Evolutionary conservation across 768 basidiomycete species (phyloP).

Genomic region (Psilocybe cyanescens): DNA sequence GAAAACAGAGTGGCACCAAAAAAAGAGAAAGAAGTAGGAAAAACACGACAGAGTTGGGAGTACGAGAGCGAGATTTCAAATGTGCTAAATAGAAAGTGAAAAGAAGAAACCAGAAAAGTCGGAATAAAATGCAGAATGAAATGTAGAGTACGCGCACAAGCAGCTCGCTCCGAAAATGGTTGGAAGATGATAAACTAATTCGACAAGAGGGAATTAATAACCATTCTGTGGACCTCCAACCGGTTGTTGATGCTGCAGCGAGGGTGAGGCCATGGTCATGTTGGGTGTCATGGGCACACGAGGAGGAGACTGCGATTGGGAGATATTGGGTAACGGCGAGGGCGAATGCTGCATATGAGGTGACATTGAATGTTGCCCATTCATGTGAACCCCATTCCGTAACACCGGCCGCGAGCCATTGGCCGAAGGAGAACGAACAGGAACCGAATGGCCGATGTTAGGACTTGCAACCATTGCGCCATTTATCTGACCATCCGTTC

Average conservation of each 20-base stretch:
- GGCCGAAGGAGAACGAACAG: conserved; percentile 55
- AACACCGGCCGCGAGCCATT: conserved; percentile 55
- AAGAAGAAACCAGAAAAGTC: conserved; percentile 7
- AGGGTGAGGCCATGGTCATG: conserved; percentile 57
- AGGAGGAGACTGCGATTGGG: conserved; percentile 52
- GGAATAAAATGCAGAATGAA: conserved; percentile 9
- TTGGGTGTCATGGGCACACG: conserved; percentile 54
- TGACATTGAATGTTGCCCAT: conserved; percentile 52
- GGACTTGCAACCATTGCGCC: conserved; percentile 33
- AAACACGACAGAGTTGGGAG: conserved; percentile 19
- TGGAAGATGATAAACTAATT: background rate
- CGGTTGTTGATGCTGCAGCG: conserved; percentile 56
- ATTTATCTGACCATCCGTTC: conserved; percentile 19
- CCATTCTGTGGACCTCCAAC: conserved; percentile 56
- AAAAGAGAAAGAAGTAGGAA: conserved; percentile 12
- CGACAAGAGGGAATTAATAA: conserved; percentile 35
- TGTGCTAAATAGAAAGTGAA: background rate
- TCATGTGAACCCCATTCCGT: conserved; percentile 37
- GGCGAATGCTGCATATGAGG: conserved; percentile 55
- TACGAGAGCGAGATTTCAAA: conserved; percentile 9
- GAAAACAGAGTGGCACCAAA: conserved; percentile 5
- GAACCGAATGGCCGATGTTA: conserved; percentile 37
- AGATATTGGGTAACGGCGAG: conserved; percentile 47
- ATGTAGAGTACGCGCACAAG: conserved; percentile 12
- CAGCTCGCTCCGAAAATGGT: background rate